A percentile compares a stretch with the other conserved stretches of the same genome.
Evolutionary conservation across 208 protist species (phyloP).

Genomic region (Vickermania ingenoplastis): DNA sequence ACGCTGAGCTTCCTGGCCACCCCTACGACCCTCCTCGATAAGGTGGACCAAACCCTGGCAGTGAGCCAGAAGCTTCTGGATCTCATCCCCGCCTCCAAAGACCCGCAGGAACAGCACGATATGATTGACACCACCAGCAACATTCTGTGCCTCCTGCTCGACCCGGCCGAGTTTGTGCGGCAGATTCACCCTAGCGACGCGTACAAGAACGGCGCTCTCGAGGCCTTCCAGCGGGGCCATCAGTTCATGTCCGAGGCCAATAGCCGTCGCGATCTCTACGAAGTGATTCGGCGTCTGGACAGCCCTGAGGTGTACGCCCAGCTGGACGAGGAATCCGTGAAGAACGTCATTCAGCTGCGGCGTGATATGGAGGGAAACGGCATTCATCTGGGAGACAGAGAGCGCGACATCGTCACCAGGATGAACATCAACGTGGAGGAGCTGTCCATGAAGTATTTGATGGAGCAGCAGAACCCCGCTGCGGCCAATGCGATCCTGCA

Average conservation of each 20-base stretch:
- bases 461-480: conserved; percentile 25
- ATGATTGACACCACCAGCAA: conserved; percentile 89
- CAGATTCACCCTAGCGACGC: conserved; percentile 81
- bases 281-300: conserved; percentile 71
- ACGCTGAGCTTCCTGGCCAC: conserved; percentile 66
- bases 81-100: conserved; percentile 48
- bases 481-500: conserved; percentile 60
- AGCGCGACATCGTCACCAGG: conserved; percentile 65
- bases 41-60: conserved; percentile 64
- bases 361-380: conserved; percentile 91
- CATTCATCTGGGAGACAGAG: conserved; percentile 74
- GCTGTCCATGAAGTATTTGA: conserved; percentile 76
- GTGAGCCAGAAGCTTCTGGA: conserved; percentile 64
- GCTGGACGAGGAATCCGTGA: conserved; percentile 75
- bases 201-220: conserved; percentile 66
- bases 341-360: conserved; percentile 83
- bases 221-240: conserved; percentile 81
- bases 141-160: conserved; percentile 83
- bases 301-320: conserved; percentile 44
- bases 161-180: conserved; percentile 89
- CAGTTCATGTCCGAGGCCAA: conserved; percentile 90
- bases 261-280: conserved; percentile 75
- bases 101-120: conserved; percentile 79
- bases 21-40: conserved; percentile 44
- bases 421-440: conserved; percentile 88